Evolutionary conservation across 306 rosid genomes (phyloP).

Genomic region (Lathyrus sativus): DNA sequence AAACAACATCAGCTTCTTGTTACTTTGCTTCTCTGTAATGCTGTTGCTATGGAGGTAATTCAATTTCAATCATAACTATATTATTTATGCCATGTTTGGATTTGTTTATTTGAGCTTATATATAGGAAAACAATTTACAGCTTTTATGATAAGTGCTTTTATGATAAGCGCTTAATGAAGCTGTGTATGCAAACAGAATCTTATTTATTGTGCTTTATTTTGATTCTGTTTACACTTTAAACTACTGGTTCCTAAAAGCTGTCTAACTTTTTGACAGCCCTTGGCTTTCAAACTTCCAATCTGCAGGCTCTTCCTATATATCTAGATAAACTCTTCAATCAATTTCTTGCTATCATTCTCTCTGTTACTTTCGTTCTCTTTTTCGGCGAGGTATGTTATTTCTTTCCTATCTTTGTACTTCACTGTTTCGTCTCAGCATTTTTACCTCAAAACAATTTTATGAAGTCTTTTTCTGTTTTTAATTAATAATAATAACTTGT

Average conservation of each 20-base stretch:
- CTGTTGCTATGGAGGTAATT: constrained; percentile 89
- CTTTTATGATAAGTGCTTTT: background rate
- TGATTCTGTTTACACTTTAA: constrained; percentile 26
- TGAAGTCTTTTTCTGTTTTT: background rate
- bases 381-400: constrained; percentile 78
- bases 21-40: constrained; percentile 91
- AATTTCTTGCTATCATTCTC: constrained; percentile 87
- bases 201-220: constrained; percentile 18
- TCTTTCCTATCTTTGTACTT: background rate
- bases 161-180: no score
- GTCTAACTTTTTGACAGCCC: constrained; percentile 35
- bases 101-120: no score
- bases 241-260: constrained; percentile 34
- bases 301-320: constrained; percentile 97
- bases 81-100: background rate
- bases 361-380: constrained; percentile 91
- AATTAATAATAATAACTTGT: background rate
- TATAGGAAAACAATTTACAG: background rate
- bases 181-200: background rate
- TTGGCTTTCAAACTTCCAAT: constrained; percentile 50
- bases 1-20: constrained; percentile 98
- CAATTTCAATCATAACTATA: background rate
- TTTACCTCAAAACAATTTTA: background rate
- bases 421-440: constrained; percentile 9
- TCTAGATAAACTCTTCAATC: constrained; percentile 87